Evolutionary conservation across 1,284 basidiomycete genomes (phyloP), one percentile per base, ranked within the genome.

Genomic region (Ustilago bromivora): DNA sequence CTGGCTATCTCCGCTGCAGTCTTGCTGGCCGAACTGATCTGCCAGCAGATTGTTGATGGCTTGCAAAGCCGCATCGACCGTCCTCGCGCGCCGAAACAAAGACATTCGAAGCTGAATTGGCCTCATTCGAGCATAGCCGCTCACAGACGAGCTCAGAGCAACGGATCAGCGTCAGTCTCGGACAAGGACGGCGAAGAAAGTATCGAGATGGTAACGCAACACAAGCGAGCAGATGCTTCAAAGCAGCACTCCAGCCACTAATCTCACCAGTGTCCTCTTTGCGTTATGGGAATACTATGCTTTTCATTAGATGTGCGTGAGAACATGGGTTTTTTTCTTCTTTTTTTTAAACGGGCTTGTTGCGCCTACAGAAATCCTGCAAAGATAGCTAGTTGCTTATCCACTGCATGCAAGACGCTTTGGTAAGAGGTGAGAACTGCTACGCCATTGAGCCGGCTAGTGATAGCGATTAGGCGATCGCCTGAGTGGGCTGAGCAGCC

Each of bases 1-100:
- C 51, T 76, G 6, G 72, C 72, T 9, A 71, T 76, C 47, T 71
- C 64, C 41, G 72, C 72, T 9, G 41, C 63, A 13, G 58, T 76
- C 15, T 58, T 76, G 15, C 46, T 76, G n/a, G 67, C 61, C 13
- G 72, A 76, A 43, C 55, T 76, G 3, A 49, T 71, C 35, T 55
- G 64, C 9, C 72, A 76, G 54, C 61, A 66, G 41, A 15, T 64
- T 11, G 57, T 71, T 15, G 72, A 74, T 31, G 66, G 59, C 11
- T 19, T 66, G 6, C 47, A 43, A 10, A 17, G 19, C 3, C 38
- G 53, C 1, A 51, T 74, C 13, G 66, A 74, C 34, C 66, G 63
- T 19, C 56, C 54, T 23, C 60, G 70, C 4, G 5, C 46, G 32
- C 28, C 19, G 1, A 60, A 52, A 34, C 49, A 17, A 5, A 58